A percentile compares a stretch with the other conserved stretches of the same genome.
Conservation (phyloP, 768 basidiomycete species). For the Rhodotorula babjevae region DNA sequence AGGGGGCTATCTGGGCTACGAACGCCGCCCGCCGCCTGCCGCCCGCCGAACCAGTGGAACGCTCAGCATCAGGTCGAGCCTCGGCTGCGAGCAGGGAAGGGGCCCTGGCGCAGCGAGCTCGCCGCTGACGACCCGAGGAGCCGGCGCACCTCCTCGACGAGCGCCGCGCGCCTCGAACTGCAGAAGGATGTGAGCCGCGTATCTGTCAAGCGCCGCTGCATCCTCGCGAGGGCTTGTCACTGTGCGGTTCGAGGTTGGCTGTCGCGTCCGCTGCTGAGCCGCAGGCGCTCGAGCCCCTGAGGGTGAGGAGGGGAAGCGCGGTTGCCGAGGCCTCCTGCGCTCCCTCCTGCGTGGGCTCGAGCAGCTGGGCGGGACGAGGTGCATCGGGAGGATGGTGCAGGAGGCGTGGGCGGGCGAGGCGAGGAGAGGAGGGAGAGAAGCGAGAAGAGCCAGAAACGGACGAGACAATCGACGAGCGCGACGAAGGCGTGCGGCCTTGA, state of each 20-base stretch:
- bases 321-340: not conserved
- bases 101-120: no score
- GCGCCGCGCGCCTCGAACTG: no score
- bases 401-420: conserved; percentile 19
- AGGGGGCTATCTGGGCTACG: no score
- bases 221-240: conserved; percentile 70
- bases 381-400: not conserved
- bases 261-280: conserved; percentile 48
- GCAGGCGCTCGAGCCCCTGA: conserved; percentile 2
- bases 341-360: not conserved
- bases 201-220: conserved; percentile 80
- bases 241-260: conserved; percentile 58
- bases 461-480: no score
- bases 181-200: conserved; percentile 60
- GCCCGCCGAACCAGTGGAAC: no score
- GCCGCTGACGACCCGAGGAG: no score
- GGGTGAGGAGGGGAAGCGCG: not conserved
- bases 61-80: no score
- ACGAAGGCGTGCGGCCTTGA: not conserved
- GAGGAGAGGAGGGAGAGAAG: no score
- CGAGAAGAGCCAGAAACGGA: not conserved
- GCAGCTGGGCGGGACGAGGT: not conserved
- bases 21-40: no score
- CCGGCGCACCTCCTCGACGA: no score
- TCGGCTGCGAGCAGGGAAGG: no score